Evolutionary conservation across 768 basidiomycete genomes (phyloP), one percentile per base, ranked within the genome.

Genomic region (Brasilioporus rufonigricans): DNA sequence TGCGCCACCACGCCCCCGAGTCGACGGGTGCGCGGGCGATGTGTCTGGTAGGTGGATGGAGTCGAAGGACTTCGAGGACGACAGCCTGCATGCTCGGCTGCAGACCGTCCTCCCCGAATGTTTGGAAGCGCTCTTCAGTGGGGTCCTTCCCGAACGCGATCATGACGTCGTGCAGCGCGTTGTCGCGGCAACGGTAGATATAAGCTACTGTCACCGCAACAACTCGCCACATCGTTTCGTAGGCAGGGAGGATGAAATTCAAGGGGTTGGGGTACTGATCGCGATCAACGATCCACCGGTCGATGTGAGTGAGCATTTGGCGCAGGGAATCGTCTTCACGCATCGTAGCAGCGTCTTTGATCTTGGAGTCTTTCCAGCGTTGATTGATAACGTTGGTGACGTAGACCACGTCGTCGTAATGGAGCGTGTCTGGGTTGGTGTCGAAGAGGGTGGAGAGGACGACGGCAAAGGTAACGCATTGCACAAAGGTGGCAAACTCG

Each of bases 161-260:
- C 13, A 81, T 74, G 0, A 61, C 62, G 0, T 64, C 33, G 2
- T 50, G 64, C 13, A 63, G 49, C 4, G 68, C 60, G 14, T 58
- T 55, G 21, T 61, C 53, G 33, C 70, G 56, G 44, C 61, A 50
- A 24, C 69, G 61, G 51, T 71, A 62, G 50, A 56, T 23, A 18
- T 61, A 46, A 1, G 71, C 72, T 53, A 76, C 65, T 0, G 78
- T 76, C 1, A 81, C 63, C 0, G 83, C 83, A 24, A 85, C 78
- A 24, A 87, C 78, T 0, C 84, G 75, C 85, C 85, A 86, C 54
- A 84, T 69, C 0, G 84, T 85, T 58, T 86, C 85, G 68, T 78
- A 87, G 0, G 83, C 70, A 0, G 85, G 85, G 11, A 86, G 74
- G 43, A 86, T 74, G 38, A 79, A 77, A 45, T 86, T 74, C 0